A percentile compares a stretch with the other conserved stretches of the same genome.
Conservation (phyloP, 805 yeast genomes). For the Hanseniaspora clermontiae region DNA sequence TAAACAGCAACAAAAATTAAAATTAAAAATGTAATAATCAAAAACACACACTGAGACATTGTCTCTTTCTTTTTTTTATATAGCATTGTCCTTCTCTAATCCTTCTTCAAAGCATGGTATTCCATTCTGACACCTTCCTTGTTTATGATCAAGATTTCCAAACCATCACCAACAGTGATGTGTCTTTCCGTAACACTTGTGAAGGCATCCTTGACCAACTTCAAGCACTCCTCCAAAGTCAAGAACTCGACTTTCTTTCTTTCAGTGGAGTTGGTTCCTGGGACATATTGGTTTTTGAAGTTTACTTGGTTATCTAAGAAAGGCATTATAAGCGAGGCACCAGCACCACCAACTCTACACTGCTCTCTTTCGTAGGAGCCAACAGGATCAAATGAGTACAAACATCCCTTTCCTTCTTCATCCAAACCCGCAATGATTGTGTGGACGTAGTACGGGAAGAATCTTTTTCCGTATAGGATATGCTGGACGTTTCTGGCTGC, state of each 20-base stretch:
- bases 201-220: conserved; percentile 85
- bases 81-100: conserved; percentile 31
- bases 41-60: not conserved
- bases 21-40: not conserved
- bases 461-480: conserved; percentile 77
- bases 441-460: conserved; percentile 93
- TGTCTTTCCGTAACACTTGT: conserved; percentile 96
- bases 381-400: conserved; percentile 93
- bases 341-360: conserved; percentile 96
- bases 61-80: not conserved
- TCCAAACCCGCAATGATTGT: conserved; percentile 91
- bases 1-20: too few relatives aligned
- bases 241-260: conserved; percentile 53
- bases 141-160: conserved; percentile 80
- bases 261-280: conserved; percentile 55
- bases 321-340: conserved; percentile 91
- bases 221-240: conserved; percentile 70
- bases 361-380: conserved; percentile 97
- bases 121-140: conserved; percentile 84
- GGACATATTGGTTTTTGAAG: conserved; percentile 83
- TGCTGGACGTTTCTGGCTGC: conserved; percentile 90
- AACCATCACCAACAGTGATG: conserved; percentile 94
- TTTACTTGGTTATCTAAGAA: conserved; percentile 95
- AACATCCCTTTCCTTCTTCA: conserved; percentile 76
- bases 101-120: conserved; percentile 76